Base-by-base conservation (phyloP, 169 alveolate species). In the Perkinsus olseni region DNA sequence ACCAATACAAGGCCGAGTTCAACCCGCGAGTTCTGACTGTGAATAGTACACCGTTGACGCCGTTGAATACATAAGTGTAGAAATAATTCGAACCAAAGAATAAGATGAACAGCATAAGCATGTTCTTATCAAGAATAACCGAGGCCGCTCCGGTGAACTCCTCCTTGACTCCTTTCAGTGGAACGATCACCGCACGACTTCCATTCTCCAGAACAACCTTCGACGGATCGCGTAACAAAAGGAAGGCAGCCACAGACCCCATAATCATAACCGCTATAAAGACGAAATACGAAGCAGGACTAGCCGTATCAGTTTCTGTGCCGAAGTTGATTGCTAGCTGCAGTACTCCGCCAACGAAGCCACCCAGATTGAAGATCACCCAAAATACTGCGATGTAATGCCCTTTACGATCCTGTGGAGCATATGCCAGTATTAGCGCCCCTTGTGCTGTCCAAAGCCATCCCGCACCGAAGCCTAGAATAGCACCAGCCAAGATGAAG, bases 331-430 rank as follows among this genome's bases (percentile, higher is more conserved):
- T 36, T 34, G 91, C 93, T 3, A 94, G 90, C 91, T 92, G 94
- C 45, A 92, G 74, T 38, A 94, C 38, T 0, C 95, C 95, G 0
- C 95, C 95, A 82, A 92, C 24, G 48, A 94, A 92, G n/a, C 95
- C 95, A 82, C 95, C 95, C 62, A 94, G 28, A 91, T 94, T 94
- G 92, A 94, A 94, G 92, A 94, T 94, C 38, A 94, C 50, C 95
- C 95, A 94, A 40, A 94, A 94, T 74, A 82, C 36, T 74, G 94
- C 92, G 38, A 94, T 92, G 48, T 62, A 92, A 13, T 92, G 91
- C 21, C 95, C 95, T 92, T 45, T 0, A 48, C 38, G 38, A 37
- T 36, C 45, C 38, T 93, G 94, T 0, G 95, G 51, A 62, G 95
- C 94, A 36, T 94, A 94, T 0, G 94, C 94, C 95, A 94, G 92